Evolutionary conservation across 1,139 yeast genomes (phyloP).

Genomic region (Debaryomycetaceae sp.): DNA sequence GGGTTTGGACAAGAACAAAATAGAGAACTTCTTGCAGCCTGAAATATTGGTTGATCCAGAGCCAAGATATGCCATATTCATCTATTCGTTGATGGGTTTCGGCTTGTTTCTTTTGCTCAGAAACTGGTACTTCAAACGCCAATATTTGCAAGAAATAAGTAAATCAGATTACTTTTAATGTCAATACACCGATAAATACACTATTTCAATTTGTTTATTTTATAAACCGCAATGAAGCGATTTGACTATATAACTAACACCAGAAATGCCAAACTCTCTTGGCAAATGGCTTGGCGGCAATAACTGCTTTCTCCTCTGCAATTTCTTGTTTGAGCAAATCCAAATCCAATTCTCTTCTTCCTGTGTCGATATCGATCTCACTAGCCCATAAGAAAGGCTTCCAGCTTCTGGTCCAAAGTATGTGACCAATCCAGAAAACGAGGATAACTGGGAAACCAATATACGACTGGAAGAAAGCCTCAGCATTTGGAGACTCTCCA

Average conservation of each 20-base stretch:
- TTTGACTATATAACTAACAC: constrained; percentile 35
- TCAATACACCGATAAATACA: background rate
- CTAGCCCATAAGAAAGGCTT: constrained; percentile 40
- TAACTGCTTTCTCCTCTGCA: constrained; percentile 53
- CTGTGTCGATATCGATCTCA: constrained; percentile 64
- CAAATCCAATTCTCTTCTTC: constrained; percentile 65
- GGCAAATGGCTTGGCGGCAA: constrained; percentile 51
- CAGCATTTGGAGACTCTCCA: constrained; percentile 53
- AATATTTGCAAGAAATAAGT: background rate
- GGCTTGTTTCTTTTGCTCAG: background rate
- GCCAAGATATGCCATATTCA: background rate
- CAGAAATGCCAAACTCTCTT: constrained; percentile 51
- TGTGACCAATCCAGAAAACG: constrained; percentile 55
- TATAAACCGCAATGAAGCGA: background rate
- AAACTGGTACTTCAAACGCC: background rate
- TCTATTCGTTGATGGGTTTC: background rate
- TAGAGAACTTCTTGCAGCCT: background rate
- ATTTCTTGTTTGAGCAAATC: constrained; percentile 65
- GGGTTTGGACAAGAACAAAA: background rate
- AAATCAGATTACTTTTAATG: background rate
- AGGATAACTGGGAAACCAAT: constrained; percentile 61
- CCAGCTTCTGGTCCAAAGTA: constrained; percentile 55
- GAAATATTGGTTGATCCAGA: background rate
- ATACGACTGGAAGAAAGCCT: constrained; percentile 57
- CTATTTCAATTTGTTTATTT: too few relatives aligned